These are phyloP conservation scores for Stellera chamaejasme DNA, from an alignment of 345 rosid genomes.

Conservation along the genomic window DNA sequence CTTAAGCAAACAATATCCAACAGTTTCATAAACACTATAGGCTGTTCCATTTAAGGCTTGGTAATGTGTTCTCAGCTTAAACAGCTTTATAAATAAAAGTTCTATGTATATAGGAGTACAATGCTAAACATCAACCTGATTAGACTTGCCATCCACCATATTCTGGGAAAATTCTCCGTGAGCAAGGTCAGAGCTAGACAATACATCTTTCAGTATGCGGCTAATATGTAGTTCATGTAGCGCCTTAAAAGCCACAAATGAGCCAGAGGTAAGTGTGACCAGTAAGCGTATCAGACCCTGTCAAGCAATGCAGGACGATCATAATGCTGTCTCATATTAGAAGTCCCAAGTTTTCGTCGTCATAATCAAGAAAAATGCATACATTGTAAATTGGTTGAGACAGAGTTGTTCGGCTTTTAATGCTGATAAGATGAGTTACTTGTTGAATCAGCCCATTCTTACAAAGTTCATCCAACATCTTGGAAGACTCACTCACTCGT, in stretches of 20 bases:
- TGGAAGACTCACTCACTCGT: conserved; percentile 52
- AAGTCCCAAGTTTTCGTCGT: conserved; percentile 1
- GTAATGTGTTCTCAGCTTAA: too few species aligned
- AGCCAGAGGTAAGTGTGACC: conserved; percentile 66
- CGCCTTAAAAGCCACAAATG: conserved; percentile 58
- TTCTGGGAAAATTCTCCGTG: conserved; percentile 62
- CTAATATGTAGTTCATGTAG: conserved; percentile 78
- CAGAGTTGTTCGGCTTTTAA: conserved; percentile 64
- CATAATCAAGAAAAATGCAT: conserved; percentile 19
- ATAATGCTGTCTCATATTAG: conserved; percentile 6
- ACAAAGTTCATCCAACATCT: conserved; percentile 70
- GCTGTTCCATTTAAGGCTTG: too few species aligned
- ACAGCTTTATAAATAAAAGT: too few species aligned
- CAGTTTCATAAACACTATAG: too few species aligned
- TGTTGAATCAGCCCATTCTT: conserved; percentile 64
- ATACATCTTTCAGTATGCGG: conserved; percentile 61
- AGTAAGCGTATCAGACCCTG: conserved; percentile 91
- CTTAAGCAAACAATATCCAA: too few species aligned
- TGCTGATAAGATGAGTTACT: conserved; percentile 51
- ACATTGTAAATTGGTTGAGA: conserved; percentile 77
- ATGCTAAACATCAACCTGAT: conserved; percentile 50
- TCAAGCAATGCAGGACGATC: conserved; percentile 21
- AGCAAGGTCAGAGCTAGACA: conserved; percentile 55
- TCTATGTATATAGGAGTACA: neutral
- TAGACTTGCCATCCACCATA: conserved; percentile 49